Evolutionary conservation across 495 filamentous ascomycete species (phyloP).

Genomic region (Pseudomonodictys pantanalensis): DNA sequence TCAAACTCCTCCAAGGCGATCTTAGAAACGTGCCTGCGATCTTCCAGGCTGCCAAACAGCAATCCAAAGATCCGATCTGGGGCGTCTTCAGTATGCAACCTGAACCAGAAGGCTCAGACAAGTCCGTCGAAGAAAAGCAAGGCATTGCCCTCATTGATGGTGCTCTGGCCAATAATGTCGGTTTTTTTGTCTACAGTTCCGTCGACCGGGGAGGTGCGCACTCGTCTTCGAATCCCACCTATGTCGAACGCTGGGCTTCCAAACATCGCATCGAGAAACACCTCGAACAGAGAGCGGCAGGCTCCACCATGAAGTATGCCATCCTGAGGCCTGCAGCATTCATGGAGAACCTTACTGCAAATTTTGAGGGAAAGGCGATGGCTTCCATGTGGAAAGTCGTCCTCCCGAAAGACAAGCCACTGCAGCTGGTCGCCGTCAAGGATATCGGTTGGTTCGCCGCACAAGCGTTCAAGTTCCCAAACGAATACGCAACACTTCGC

Average conservation of each 20-base stretch:
- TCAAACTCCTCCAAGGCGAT: constrained; percentile 59
- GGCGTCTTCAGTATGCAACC: constrained; percentile 52
- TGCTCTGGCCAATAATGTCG: constrained; percentile 55
- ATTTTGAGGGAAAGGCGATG: constrained; percentile 60
- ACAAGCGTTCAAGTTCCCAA: constrained; percentile 53
- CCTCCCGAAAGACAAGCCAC: constrained; percentile 47
- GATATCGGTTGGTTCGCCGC: constrained; percentile 67
- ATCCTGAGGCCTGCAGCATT: constrained; percentile 58
- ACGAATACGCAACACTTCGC: constrained; percentile 46
- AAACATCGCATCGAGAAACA: constrained; percentile 66
- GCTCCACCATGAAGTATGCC: constrained; percentile 46
- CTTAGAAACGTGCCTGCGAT: constrained; percentile 49
- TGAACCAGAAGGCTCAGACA: constrained; percentile 47
- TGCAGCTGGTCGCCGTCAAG: constrained; percentile 57
- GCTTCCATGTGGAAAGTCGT: constrained; percentile 49
- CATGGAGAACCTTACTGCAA: constrained; percentile 61
- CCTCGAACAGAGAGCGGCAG: constrained; percentile 45
- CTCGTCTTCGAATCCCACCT: constrained; percentile 56
- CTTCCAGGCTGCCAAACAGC: constrained; percentile 50
- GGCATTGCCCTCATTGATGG: constrained; percentile 61
- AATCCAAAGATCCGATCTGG: constrained; percentile 38
- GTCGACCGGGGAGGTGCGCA: constrained; percentile 62
- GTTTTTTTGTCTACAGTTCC: constrained; percentile 64
- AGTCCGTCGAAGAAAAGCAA: constrained; percentile 54
- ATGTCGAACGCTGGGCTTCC: constrained; percentile 57